Base-by-base conservation (phyloP, 495 filamentous ascomycete species). In the Aspergillus ellipticus region DNA sequence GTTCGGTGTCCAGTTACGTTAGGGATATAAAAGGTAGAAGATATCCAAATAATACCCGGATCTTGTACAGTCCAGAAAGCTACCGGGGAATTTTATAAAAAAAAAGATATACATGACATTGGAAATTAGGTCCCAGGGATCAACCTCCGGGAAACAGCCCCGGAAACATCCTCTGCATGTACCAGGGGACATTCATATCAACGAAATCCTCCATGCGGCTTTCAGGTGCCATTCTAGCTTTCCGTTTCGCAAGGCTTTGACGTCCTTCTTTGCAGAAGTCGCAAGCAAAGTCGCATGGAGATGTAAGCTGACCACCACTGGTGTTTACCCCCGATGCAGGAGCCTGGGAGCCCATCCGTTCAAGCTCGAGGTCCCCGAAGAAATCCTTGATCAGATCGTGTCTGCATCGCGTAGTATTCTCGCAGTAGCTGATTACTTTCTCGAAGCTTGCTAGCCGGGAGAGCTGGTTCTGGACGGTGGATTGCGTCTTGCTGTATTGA, bases 201-300 rank as follows among this genome's bases (percentile, higher is more conserved):
- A 56, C 60, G 52, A 28, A 61, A 48, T 55, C 60, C 16, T 57
- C 49, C 10, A 49, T 24, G 16, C 35, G 49, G 31, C 51, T 57
- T 29, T 62, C 63, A 11, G 61, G 35, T 6, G 55, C 64, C 74
- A 74, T 71, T 43, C 60, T 74, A 51, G 61, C 55, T 58, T 89
- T 92, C 51, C 84, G 79, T 57, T 69, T 82, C 56, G 80, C 82
- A 60, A 97, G 67, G 1, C 67, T 82, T 21, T 66, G 67, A 4
- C 73, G 64, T 53, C 76, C 76, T 52, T 96, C 88, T 71, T 97
- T 97, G 65, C 92, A 90, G 70, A 83, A 88, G 72, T 97, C 93
- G 66, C 93, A 97, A 9, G 92, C 92, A 71, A 80, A 90, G 55
- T 95, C 84, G 62, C 93, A 97, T 22, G 75, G 74, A 4, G 75